These are phyloP conservation scores for Rhodamnia argentea DNA, from an alignment of 345 rosid species.

Conservation along the genomic window DNA sequence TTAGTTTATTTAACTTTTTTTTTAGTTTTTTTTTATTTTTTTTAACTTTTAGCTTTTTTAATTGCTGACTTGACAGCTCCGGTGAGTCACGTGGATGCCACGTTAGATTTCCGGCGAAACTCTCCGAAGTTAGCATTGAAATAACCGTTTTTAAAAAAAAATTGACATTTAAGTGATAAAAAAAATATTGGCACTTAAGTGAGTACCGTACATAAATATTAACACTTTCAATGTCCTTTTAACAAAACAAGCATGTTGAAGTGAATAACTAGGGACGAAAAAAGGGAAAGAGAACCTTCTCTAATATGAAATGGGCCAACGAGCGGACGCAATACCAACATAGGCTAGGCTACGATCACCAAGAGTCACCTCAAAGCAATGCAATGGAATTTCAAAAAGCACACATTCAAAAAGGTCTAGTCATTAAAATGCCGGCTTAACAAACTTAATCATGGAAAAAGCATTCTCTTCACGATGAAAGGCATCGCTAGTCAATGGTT, in stretches of 20 bases:
- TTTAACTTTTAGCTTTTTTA: no score
- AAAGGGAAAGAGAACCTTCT: neutral
- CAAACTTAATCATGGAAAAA: neutral
- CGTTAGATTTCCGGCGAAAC: no score
- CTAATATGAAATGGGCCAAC: neutral
- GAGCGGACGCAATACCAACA: neutral
- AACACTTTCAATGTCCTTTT: no score
- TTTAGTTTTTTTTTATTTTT: no score
- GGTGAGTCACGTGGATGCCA: no score
- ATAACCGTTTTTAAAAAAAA: no score
- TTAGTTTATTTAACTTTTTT: no score
- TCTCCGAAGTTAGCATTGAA: no score
- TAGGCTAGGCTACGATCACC: neutral
- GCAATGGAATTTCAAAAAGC: neutral
- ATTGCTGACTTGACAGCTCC: no score
- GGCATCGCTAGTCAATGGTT: neutral
- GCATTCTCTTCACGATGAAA: neutral
- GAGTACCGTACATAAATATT: no score
- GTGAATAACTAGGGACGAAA: neutral
- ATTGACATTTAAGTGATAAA: no score
- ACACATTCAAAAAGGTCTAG: neutral
- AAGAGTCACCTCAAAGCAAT: neutral
- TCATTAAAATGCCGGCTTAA: neutral
- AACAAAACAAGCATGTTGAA: neutral
- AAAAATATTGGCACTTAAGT: no score